These are phyloP conservation scores for Solioccasus polychromus DNA, from an alignment of 768 basidiomycete species.

Conservation along the genomic window DNA sequence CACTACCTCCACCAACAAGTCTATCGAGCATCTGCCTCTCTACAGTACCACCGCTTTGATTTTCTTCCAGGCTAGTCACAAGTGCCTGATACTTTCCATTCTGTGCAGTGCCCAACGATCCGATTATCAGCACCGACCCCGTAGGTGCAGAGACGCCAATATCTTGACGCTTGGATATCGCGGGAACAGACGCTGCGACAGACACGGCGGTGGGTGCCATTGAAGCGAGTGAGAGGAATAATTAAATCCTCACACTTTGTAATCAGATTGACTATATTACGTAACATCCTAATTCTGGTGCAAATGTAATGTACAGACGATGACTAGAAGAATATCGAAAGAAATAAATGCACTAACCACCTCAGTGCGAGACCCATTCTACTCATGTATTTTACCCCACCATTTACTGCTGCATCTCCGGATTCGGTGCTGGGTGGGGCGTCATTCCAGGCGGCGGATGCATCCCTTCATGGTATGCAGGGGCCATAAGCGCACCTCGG, in stretches of 20 bases:
- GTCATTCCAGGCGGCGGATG: slow-evolving; percentile 37
- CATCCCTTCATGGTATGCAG: slow-evolving; percentile 36
- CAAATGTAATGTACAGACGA: slow-evolving; percentile 4
- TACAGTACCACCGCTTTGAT: slow-evolving; percentile 39
- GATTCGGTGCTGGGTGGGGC: slow-evolving; percentile 34
- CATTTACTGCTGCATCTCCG: slow-evolving; percentile 30
- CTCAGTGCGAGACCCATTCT: slow-evolving; percentile 1
- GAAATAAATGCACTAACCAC: slow-evolving; percentile 2
- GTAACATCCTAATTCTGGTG: slow-evolving; percentile 9
- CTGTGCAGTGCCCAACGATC: slow-evolving; percentile 73
- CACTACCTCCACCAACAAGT: slow-evolving; percentile 71
- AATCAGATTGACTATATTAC: slow-evolving; percentile 23
- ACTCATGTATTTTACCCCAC: background rate
- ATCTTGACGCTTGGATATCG: slow-evolving; percentile 19
- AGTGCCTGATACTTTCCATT: slow-evolving; percentile 77
- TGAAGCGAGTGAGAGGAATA: background rate
- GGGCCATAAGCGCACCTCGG: slow-evolving; percentile 64
- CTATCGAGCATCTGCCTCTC: slow-evolving; percentile 84
- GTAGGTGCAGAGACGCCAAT: slow-evolving; percentile 25
- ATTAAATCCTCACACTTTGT: slow-evolving; percentile 5
- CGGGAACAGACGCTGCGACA: slow-evolving; percentile 15
- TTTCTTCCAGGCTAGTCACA: slow-evolving; percentile 55
- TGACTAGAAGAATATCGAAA: background rate
- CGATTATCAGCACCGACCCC: slow-evolving; percentile 66
- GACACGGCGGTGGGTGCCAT: slow-evolving; percentile 68